Evolutionary conservation across 2,329 filamentous ascomycete genomes (phyloP), one percentile per base, ranked within the genome.

Genomic region (Septoria petroselini): DNA sequence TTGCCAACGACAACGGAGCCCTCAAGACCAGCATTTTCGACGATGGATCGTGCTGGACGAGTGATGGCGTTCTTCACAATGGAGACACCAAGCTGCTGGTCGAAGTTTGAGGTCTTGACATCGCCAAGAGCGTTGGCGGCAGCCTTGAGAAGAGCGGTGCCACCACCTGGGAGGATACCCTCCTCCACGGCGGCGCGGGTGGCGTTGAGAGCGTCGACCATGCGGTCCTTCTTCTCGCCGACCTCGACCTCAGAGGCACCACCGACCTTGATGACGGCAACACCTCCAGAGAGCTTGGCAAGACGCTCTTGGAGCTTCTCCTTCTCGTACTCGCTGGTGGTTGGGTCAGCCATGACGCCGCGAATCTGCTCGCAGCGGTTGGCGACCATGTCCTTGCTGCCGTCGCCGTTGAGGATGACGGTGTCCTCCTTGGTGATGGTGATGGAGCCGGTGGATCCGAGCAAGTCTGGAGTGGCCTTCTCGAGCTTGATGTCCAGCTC

Each of bases 391-490:
- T 98, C 93, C 82, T 97, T 96, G 84, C 78, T 86, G 59, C 93
- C 93, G 68, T 95, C 90, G 50, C 93, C 93, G 74, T 98, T 98
- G 57, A 98, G 83, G 69, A 98, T 84, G 73, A 98, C 96, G 65
- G 93, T 98, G 75, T 98, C 93, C 78, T 98, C 93, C 83, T 98
- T 98, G 72, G 93, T 98, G 76, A 98, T 97, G 72, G 93, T 97
- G 78, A 98, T 96, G 67, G 91, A 93, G 59, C 93, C 93, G 62
- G 93, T 97, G 53, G 89, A 93, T 62, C 93, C 93, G 68, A 98
- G 88, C 85, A 95, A 88, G 64, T 97, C 93, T 55, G 86, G 79
- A 40, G 91, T 97, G 55, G 88, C 86, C 84, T 97, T 98, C 79
- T 98, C 93, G 49, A 98, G 87, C 84, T 98, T 98, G 73, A 97